Conservation (phyloP, 2,329 filamentous ascomycete genomes). For the Exophiala oligosperma region DNA sequence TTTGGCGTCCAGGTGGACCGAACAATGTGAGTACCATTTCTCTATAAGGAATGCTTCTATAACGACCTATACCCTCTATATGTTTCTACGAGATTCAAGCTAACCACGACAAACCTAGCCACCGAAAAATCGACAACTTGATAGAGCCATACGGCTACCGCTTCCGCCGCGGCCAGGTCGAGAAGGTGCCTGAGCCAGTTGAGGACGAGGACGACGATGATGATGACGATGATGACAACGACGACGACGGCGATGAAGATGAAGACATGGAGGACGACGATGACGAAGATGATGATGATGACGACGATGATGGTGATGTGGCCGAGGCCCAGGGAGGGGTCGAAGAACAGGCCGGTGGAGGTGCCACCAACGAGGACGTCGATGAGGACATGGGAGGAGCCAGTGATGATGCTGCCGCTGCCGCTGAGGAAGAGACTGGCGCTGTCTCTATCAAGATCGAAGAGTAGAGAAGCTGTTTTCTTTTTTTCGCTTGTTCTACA, state of each 20-base stretch:
- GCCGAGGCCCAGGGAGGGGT: no score
- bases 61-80: no score
- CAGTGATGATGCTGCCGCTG: not conserved
- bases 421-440: not conserved
- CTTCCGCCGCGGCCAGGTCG: not conserved
- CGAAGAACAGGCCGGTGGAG: no score
- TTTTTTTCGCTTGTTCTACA: not conserved
- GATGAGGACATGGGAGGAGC: not conserved
- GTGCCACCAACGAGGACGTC: not conserved
- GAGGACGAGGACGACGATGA: slow-evolving; percentile 3
- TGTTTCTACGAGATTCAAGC: no score
- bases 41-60: no score
- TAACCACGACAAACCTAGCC: not conserved
- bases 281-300: not conserved
- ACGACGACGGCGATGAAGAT: not conserved
- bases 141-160: not conserved
- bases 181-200: not conserved
- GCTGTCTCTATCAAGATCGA: not conserved
- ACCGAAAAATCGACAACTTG: not conserved
- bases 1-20: not conserved
- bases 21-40: not conserved
- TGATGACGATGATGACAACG: not conserved
- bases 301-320: no score
- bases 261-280: not conserved
- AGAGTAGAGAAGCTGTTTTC: not conserved